These are phyloP conservation scores for Jacaranda copaia DNA, from an alignment of 257 asterid species.

Conservation along the genomic window DNA sequence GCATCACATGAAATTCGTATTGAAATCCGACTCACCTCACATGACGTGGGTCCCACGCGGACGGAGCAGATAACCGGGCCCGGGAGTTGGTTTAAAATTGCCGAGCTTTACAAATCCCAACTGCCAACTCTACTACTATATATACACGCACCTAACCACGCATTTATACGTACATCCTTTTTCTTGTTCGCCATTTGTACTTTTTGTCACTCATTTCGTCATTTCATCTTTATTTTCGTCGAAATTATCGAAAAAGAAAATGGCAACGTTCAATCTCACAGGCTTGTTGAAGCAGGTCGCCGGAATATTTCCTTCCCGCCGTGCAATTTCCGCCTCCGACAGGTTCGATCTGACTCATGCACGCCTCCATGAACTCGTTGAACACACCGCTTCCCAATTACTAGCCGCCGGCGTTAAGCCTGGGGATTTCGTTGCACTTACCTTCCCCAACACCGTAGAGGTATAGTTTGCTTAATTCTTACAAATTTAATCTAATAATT, in stretches of 20 bases:
- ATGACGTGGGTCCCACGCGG: too few relatives aligned
- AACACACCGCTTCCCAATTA: conserved; percentile 73
- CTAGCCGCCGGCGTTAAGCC: conserved; percentile 79
- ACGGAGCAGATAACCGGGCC: too few relatives aligned
- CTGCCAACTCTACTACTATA: too few relatives aligned
- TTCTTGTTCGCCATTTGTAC: too few relatives aligned
- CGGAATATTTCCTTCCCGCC: conserved; percentile 62
- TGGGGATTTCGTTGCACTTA: conserved; percentile 87
- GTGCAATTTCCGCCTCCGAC: conserved; percentile 72
- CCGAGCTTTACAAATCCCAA: too few relatives aligned
- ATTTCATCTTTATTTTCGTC: too few relatives aligned
- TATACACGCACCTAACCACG: too few relatives aligned
- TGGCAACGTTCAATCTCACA: conserved; percentile 74
- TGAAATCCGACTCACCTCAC: too few relatives aligned
- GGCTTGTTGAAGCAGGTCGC: conserved; percentile 66
- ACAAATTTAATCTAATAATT: neutral
- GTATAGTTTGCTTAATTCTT: conserved; percentile 36
- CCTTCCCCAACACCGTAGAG: conserved; percentile 96
- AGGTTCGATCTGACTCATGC: conserved; percentile 72
- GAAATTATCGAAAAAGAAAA: conserved; percentile 1
- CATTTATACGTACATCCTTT: too few relatives aligned
- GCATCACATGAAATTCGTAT: too few relatives aligned
- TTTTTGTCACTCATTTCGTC: too few relatives aligned
- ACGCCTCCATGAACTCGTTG: conserved; percentile 62
- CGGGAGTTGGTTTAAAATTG: too few relatives aligned